Base-by-base conservation (phyloP, 2,329 filamentous ascomycete species). In the Fusarium albosuccineum region DNA sequence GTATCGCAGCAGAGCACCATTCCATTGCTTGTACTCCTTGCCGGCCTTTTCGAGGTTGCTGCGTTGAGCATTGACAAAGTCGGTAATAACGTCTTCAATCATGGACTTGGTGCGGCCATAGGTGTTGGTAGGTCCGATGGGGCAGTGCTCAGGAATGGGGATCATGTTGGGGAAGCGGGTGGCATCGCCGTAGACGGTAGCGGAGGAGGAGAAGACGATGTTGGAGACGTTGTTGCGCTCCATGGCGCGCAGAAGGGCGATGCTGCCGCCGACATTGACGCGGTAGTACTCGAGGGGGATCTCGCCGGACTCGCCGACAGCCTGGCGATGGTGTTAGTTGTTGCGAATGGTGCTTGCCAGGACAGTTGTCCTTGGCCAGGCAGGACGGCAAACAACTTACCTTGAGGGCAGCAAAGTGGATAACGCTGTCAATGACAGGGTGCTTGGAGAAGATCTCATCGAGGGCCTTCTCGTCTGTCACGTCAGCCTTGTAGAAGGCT, bases 351-450 rank as follows among this genome's bases (percentile, higher is more conserved):
- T n/a, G n/a, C n/a, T n/a, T n/a, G n/a, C n/a, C n/a, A n/a, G 3
- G 7, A 22, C 6, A 17, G 3, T 27, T 40, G 7, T 45, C 33
- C 22, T 6, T 4, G 40, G 14, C 6, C 34, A 14, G 10, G 44
- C 13, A 36, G 30, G 7, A 40, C 8, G 46, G 30, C 29, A 17
- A 27, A 37, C 17, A 46, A 74, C 82, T 73, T 81, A 91, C 93
- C 91, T 99, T 99, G 72, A 99, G 87, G 26, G 96, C 96, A 68
- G 96, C 97, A 78, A 99, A 99, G 85, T 99, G 96, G 75, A 99
- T 98, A 70, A 98, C 96, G 78, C 93, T 97, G 86, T 97, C 94
- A 76, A 99, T 97, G 75, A 93, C 91, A 52, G 94, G 93, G 82
- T 98, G 91, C 76, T 91, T 92, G 67, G 88, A 85, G 77, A 99